Conservation (phyloP, 2,329 filamentous ascomycete genomes). For the Diaporthe amygdali region DNA sequence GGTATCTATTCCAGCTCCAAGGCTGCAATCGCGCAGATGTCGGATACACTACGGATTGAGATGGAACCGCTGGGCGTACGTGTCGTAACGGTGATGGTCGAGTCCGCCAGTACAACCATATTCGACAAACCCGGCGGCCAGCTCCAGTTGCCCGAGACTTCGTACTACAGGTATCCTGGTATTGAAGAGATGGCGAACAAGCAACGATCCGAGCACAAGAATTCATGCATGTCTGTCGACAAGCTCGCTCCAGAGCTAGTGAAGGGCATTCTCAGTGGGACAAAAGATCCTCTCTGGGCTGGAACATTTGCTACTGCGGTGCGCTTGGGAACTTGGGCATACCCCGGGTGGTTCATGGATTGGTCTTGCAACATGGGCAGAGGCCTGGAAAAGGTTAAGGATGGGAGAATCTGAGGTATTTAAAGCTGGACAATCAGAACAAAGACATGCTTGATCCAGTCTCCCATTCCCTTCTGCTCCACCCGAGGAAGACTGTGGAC, state of each 20-base stretch:
- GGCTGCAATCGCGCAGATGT: neutral
- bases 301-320: neutral
- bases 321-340: conserved; percentile 2
- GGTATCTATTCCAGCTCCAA: conserved; percentile 16
- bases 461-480: too few species aligned
- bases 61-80: neutral
- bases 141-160: neutral
- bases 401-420: neutral
- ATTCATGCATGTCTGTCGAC: conserved; percentile 2
- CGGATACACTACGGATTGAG: neutral
- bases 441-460: too few species aligned
- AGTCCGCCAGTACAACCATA: neutral
- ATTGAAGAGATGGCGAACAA: conserved; percentile 5
- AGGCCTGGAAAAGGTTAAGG: neutral
- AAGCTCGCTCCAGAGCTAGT: conserved; percentile 2
- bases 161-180: neutral
- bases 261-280: conserved; percentile 10
- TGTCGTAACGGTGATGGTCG: neutral
- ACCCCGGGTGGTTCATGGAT: conserved; percentile 6
- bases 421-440: too few species aligned
- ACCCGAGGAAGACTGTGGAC: too few species aligned
- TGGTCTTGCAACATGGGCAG: conserved; percentile 16
- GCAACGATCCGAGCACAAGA: neutral
- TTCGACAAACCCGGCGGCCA: conserved; percentile 13
- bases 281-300: neutral